Percentiles rank a stretch among this genome's conserved stretches.
phyloP scores from a whole-genome alignment of 352 stramenopile genomes.

The Discostella stelligera region DNA sequence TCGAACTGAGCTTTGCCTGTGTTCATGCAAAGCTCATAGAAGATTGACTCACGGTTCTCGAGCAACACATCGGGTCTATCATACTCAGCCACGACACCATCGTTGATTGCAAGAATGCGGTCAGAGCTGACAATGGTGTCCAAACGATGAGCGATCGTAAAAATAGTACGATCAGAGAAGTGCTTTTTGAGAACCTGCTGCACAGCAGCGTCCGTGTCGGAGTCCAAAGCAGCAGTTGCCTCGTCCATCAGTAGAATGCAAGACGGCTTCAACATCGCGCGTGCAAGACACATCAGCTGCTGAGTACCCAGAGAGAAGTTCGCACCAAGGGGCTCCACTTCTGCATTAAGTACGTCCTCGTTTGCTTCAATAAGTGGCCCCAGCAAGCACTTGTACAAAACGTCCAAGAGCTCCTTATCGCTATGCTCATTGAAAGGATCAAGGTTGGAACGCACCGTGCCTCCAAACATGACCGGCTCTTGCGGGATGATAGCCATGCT shows the following conservation, averaged over 20 bases:
- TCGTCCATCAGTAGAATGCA: slow-evolving; percentile 88
- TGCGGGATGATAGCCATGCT: slow-evolving; percentile 6
- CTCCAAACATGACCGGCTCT: slow-evolving; percentile 8
- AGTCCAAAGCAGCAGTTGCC: slow-evolving; percentile 84
- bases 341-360: slow-evolving; percentile 7
- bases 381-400: slow-evolving; percentile 6
- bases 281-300: slow-evolving; percentile 90
- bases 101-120: slow-evolving; percentile 90
- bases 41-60: slow-evolving; percentile 4
- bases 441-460: slow-evolving; percentile 4
- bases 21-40: slow-evolving; percentile 9
- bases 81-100: slow-evolving; percentile 85
- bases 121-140: slow-evolving; percentile 92
- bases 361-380: slow-evolving; percentile 5
- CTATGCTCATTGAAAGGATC: slow-evolving; percentile 9
- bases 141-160: slow-evolving; percentile 90
- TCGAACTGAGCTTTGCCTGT: slow-evolving; percentile 5
- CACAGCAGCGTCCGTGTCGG: slow-evolving; percentile 75
- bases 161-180: slow-evolving; percentile 87
- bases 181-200: slow-evolving; percentile 59
- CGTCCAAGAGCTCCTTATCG: slow-evolving; percentile 6
- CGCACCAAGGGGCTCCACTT: neutral
- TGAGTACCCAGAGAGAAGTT: slow-evolving; percentile 84
- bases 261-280: slow-evolving; percentile 86
- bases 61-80: slow-evolving; percentile 4